A percentile compares a stretch with the other conserved stretches of the same genome.
These are phyloP conservation scores for Dendrobium nobile DNA, from an alignment of 106 monocot species.

Conservation along the genomic window DNA sequence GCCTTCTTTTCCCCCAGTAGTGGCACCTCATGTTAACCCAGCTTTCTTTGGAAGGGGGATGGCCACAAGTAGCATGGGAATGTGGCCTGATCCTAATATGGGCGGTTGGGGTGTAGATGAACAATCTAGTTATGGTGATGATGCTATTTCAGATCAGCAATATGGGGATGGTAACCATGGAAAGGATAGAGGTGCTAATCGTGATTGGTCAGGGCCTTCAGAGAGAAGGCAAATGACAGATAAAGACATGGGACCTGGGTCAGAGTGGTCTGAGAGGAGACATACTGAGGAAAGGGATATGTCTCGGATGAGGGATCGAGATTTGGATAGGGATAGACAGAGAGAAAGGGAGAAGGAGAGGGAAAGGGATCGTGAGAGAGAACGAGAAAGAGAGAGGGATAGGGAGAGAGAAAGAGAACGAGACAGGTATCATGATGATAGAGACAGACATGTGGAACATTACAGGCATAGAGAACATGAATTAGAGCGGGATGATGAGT, in stretches of 20 bases:
- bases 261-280: conserved; percentile 24
- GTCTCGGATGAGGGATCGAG: conserved; percentile 34
- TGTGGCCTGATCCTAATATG: conserved; percentile 51
- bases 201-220: conserved; percentile 36
- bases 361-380: conserved; percentile 27
- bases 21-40: conserved; percentile 72
- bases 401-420: conserved; percentile 41
- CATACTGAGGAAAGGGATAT: conserved; percentile 12
- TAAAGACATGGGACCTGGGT: conserved; percentile 29
- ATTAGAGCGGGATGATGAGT: conserved; percentile 25
- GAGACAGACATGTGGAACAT: conserved; percentile 43
- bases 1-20: conserved; percentile 44
- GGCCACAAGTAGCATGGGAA: conserved; percentile 44
- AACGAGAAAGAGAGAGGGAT: conserved; percentile 28
- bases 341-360: conserved; percentile 29
- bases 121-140: conserved; percentile 66
- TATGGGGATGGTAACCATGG: conserved; percentile 58
- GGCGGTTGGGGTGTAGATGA: conserved; percentile 39
- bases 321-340: conserved; percentile 34
- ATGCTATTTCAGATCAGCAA: conserved; percentile 45
- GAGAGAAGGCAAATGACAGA: conserved; percentile 47
- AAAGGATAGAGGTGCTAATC: conserved; percentile 45
- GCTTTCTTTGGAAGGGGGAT: conserved; percentile 69
- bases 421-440: conserved; percentile 64
- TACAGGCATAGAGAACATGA: conserved; percentile 46